phyloP scores from a whole-genome alignment of 805 yeast species.

The Blastobotrys parvus region DNA sequence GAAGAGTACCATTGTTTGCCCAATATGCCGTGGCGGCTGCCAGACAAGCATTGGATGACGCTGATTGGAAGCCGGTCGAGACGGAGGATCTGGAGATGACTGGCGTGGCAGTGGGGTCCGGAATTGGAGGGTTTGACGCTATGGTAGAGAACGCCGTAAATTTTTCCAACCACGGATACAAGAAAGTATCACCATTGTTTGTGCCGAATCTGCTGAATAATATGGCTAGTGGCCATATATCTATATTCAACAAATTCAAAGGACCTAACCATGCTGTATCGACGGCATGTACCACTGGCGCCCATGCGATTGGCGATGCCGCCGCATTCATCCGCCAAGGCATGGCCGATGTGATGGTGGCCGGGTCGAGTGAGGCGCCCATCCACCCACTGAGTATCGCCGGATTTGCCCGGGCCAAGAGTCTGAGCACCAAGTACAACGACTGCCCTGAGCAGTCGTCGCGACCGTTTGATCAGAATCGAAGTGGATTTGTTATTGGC shows the following conservation, averaged over 20 bases:
- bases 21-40: slow-evolving; percentile 77
- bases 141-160: slow-evolving; percentile 53
- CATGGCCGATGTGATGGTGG: slow-evolving; percentile 78
- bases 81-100: slow-evolving; percentile 24
- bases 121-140: slow-evolving; percentile 82
- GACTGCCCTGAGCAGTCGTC: slow-evolving; percentile 61
- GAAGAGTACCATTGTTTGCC: slow-evolving; percentile 62
- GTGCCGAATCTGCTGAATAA: slow-evolving; percentile 77
- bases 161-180: slow-evolving; percentile 45
- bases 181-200: slow-evolving; percentile 74
- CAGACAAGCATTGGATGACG: slow-evolving; percentile 64
- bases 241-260: slow-evolving; percentile 63
- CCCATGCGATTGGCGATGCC: slow-evolving; percentile 91
- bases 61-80: slow-evolving; percentile 41
- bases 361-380: slow-evolving; percentile 90
- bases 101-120: slow-evolving; percentile 84
- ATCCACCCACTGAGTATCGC: slow-evolving; percentile 80
- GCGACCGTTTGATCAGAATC: slow-evolving; percentile 71
- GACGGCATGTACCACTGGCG: slow-evolving; percentile 97
- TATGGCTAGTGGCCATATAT: slow-evolving; percentile 91
- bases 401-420: slow-evolving; percentile 85
- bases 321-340: slow-evolving; percentile 68
- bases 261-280: slow-evolving; percentile 88
- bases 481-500: slow-evolving; percentile 86
- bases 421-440: slow-evolving; percentile 57